Evolutionary conservation across 1,284 basidiomycete species (phyloP).

Genomic region (Coniophora puteana): DNA sequence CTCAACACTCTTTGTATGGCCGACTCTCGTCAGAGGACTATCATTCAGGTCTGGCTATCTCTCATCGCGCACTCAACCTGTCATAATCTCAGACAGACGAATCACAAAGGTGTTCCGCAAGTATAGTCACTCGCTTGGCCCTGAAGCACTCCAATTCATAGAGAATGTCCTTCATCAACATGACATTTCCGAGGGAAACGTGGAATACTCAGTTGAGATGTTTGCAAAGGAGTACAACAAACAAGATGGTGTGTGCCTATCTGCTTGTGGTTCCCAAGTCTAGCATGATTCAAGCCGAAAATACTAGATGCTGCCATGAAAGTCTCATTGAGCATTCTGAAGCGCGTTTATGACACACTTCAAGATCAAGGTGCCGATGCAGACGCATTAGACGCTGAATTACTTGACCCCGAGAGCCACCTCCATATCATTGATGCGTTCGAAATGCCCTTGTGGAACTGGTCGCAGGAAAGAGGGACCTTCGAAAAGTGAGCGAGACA

Average conservation of each 20-base stretch:
- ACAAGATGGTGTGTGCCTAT: slow-evolving; percentile 83
- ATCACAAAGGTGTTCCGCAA: slow-evolving; percentile 70
- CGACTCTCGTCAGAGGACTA: slow-evolving; percentile 48
- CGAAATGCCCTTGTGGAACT: slow-evolving; percentile 91
- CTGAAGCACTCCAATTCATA: slow-evolving; percentile 66
- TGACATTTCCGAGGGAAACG: slow-evolving; percentile 66
- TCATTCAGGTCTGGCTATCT: slow-evolving; percentile 52
- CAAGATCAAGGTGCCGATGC: slow-evolving; percentile 65
- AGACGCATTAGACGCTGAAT: slow-evolving; percentile 52
- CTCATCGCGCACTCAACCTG: not conserved
- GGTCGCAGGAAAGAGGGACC: slow-evolving; percentile 79
- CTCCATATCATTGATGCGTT: slow-evolving; percentile 87
- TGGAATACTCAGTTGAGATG: slow-evolving; percentile 77
- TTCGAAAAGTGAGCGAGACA: slow-evolving; percentile 83
- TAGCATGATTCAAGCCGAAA: slow-evolving; percentile 10
- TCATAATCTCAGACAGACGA: not conserved
- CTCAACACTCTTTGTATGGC: slow-evolving; percentile 32
- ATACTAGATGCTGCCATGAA: slow-evolving; percentile 73
- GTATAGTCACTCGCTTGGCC: slow-evolving; percentile 78
- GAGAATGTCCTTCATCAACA: slow-evolving; percentile 66
- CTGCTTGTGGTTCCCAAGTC: slow-evolving; percentile 19
- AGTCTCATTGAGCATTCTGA: slow-evolving; percentile 68
- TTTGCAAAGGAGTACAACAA: slow-evolving; percentile 89
- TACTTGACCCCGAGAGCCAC: slow-evolving; percentile 82
- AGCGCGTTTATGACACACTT: slow-evolving; percentile 79